Evolutionary conservation across 2,329 filamentous ascomycete species (phyloP).

Genomic region (Teratosphaeria nubilosa): DNA sequence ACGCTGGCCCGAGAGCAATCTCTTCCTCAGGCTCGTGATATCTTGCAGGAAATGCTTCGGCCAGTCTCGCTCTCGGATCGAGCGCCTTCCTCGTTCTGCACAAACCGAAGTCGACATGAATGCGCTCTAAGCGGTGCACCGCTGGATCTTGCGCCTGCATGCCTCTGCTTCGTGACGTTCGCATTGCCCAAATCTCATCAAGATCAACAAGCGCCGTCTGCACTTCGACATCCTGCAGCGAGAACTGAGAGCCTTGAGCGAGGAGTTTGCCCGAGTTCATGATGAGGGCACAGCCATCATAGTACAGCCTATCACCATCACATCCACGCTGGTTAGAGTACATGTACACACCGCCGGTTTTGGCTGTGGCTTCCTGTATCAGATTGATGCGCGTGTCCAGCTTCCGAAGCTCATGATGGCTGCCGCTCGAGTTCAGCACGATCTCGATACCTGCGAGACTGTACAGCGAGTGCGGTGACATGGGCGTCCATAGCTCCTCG

Average conservation of each 20-base stretch:
- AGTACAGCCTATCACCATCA: constrained; percentile 52
- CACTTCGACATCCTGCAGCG: constrained; percentile 47
- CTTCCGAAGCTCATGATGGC: constrained; percentile 59
- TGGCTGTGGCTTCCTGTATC: constrained; percentile 56
- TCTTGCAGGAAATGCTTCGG: constrained; percentile 36
- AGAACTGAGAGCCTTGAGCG: constrained; percentile 58
- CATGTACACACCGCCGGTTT: constrained; percentile 50
- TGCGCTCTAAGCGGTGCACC: constrained; percentile 36
- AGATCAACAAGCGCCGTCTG: constrained; percentile 48
- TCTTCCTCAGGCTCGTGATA: constrained; percentile 57
- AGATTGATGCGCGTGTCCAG: constrained; percentile 52
- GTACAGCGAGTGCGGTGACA: constrained; percentile 48
- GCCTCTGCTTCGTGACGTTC: constrained; percentile 47
- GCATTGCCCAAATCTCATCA: constrained; percentile 57
- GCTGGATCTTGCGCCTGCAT: constrained; percentile 45
- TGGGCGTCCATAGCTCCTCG: constrained; percentile 56
- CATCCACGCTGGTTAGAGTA: constrained; percentile 53
- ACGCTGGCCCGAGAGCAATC: constrained; percentile 54
- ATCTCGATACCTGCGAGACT: constrained; percentile 56
- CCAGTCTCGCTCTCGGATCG: constrained; percentile 29
- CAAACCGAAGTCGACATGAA: constrained; percentile 37
- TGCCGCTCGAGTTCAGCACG: constrained; percentile 55
- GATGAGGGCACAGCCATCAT: constrained; percentile 54
- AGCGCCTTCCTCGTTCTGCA: constrained; percentile 9
- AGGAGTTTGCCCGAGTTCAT: constrained; percentile 53